Base-by-base conservation (phyloP, 345 rosid species). In the Clausena lansium region DNA sequence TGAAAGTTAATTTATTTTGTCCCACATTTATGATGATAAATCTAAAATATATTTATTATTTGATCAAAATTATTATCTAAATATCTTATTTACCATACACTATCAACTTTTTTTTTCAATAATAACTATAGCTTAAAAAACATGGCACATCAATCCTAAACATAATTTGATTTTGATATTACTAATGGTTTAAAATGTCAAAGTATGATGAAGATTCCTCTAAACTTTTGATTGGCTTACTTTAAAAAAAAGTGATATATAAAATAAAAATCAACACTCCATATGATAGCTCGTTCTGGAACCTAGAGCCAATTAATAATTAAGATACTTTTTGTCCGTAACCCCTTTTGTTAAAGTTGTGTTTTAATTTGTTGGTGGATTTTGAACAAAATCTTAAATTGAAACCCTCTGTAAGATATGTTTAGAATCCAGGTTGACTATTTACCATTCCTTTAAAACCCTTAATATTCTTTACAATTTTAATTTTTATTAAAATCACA, bases 141-240 rank as follows among this genome's bases (percentile, higher is more conserved):
- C 0, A 45, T 13, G 50, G 50, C 17, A 45, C 3, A 15, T 3
- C 17, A 11, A 0, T 1, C 11, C 0, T 13, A 4, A 45, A 45
- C 17, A 45, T 11, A 13, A 13, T 45, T 45, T 2, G 11, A 14
- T 45, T 10, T 13, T 13, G 17, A 45, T 45, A 45, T 45, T 45
- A 67, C 4, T 22, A 5, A 0, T 69, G 73, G 1, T 19, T 19
- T 20, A 2, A 15, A 55, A 72, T 57, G 66, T 59, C 55, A 59
- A 59, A n/a, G 33, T 15, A 73, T 59, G n/a, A 73, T n/a, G 52
- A 54, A 71, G 75, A 54, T 71, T 71, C 75, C 32, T 55, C 47
- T 55, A 19, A 54, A 39, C 71, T 47, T 47, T 47, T 45, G 47
- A 41, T 69, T 45, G 22, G 5, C 38, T 39, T 28, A n/a, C 52